Base-by-base conservation (phyloP, 1,284 basidiomycete species). In the Rhodotorula sp. region DNA sequence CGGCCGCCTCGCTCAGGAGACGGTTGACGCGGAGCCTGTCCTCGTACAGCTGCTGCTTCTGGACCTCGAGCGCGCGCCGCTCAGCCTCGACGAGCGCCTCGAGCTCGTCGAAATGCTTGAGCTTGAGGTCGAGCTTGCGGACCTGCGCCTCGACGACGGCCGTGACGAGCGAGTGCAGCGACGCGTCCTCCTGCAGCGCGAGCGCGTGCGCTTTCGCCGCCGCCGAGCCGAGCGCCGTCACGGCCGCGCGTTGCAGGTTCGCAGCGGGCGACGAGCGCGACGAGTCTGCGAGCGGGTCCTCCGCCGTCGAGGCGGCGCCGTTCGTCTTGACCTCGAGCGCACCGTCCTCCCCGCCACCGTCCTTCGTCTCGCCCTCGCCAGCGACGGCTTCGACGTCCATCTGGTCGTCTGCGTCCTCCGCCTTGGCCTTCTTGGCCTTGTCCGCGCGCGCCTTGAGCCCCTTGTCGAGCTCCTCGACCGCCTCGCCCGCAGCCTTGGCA, bases 81-180 rank as follows among this genome's bases (percentile, higher is more conserved):
- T 97, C 94, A 69, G 91, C 89, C 81, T 97, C 94, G 56, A 97
- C 84, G 32, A 93, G 84, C 64, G 91, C 89, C 81, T 97, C 94
- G 64, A 97, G 85, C 80, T 92, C 89, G 81, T 96, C 94, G 79
- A 97, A 97, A 81, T 94, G 91, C 6, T 86, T 83, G 86, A 94
- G 91, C 85, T 97, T 97, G 73, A 95, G 84, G 81, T 98, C 94
- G 61, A 99, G 88, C 82, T 98, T 98, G 29, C 89, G 89, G 59
- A 97, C 85, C 69, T 96, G 97, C 41, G 96, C 87, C 79, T 94
- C 91, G 82, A 98, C 91, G 69, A 98, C 86, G 61, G 89, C 87
- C 2, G 91, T 88, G 32, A 98, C 88, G 34, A 95, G 88, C 64
- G 87, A 85, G 60, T 89, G 88, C 74, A 97, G 91, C 66, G 92